Conservation (phyloP, 305 asterid genomes). For the Rubia peregrina region DNA sequence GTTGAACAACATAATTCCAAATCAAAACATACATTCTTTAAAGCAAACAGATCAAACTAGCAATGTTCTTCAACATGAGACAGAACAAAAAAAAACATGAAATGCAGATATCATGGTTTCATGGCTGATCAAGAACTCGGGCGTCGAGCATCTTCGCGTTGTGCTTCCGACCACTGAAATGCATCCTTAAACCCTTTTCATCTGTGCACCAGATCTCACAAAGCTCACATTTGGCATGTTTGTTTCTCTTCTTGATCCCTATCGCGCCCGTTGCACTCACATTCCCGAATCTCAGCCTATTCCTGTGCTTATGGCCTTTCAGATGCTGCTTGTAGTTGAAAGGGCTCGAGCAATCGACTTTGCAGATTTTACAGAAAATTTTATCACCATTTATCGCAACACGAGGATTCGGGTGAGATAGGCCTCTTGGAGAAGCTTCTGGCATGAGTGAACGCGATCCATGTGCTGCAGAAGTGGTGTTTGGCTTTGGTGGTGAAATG, state of each 20-base stretch:
- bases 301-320: slow-evolving; percentile 41
- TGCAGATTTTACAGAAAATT: slow-evolving; percentile 30
- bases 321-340: slow-evolving; percentile 30
- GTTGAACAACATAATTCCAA: too few species aligned
- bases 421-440: neutral
- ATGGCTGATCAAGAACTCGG: slow-evolving; percentile 6
- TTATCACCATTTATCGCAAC: neutral
- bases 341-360: slow-evolving; percentile 30
- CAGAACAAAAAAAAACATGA: neutral
- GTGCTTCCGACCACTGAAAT: slow-evolving; percentile 47
- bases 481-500: neutral
- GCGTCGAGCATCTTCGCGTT: slow-evolving; percentile 26
- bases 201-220: slow-evolving; percentile 44
- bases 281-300: slow-evolving; percentile 24
- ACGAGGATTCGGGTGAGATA: neutral
- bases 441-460: neutral
- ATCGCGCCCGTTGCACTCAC: neutral
- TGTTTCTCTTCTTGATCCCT: neutral
- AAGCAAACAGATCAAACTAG: neutral
- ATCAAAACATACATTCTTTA: too few species aligned
- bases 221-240: slow-evolving; percentile 28
- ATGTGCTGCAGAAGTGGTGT: neutral
- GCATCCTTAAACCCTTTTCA: slow-evolving; percentile 19
- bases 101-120: neutral
- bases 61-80: neutral